These are phyloP conservation scores for Saccharomyces eubayanus DNA, from an alignment of 805 yeast species.

Conservation along the genomic window DNA sequence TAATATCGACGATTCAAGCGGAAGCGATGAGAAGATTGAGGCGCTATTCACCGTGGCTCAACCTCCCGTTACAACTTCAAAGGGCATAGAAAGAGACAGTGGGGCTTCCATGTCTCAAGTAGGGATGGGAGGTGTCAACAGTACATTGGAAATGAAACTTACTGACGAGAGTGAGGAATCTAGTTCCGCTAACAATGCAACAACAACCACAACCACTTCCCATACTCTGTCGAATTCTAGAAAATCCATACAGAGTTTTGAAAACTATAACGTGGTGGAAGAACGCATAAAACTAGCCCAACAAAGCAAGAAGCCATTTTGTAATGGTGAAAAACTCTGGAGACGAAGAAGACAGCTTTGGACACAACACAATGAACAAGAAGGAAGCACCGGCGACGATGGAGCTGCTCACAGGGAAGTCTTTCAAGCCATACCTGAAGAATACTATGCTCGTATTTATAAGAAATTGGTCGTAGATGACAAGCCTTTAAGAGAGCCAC, in stretches of 20 bases:
- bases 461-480: slow-evolving; percentile 61
- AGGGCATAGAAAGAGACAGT: slow-evolving; percentile 11
- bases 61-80: neutral
- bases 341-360: slow-evolving; percentile 58
- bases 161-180: neutral
- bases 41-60: slow-evolving; percentile 9
- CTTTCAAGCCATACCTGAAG: slow-evolving; percentile 34
- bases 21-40: slow-evolving; percentile 18
- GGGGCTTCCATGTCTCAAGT: slow-evolving; percentile 10
- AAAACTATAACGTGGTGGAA: slow-evolving; percentile 27
- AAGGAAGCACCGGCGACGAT: slow-evolving; percentile 1
- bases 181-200: neutral
- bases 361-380: slow-evolving; percentile 34
- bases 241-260: slow-evolving; percentile 10
- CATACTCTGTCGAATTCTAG: neutral
- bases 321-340: slow-evolving; percentile 60
- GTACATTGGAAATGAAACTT: neutral
- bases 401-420: slow-evolving; percentile 18
- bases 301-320: slow-evolving; percentile 33
- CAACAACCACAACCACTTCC: slow-evolving; percentile 1
- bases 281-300: slow-evolving; percentile 29
- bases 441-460: slow-evolving; percentile 55
- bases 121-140: neutral
- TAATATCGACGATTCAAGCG: slow-evolving; percentile 10
- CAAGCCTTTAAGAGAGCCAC: slow-evolving; percentile 54